phyloP scores from a whole-genome alignment of 192 early-diverging fungal genomes.

The Coemansia sp. region DNA sequence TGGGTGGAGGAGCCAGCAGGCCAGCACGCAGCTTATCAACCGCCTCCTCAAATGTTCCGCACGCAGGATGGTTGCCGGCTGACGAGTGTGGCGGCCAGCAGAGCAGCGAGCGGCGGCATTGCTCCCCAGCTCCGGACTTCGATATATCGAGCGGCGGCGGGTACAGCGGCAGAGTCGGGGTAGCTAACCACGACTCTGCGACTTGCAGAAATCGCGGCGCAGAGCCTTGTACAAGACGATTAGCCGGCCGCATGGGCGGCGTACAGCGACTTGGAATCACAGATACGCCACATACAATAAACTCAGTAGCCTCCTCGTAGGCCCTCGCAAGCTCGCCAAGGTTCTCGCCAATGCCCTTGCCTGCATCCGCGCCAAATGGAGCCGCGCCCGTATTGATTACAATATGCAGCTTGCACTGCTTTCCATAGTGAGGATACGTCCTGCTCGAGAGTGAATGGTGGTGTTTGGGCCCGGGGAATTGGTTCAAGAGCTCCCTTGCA shows the following conservation, averaged over 20 bases:
- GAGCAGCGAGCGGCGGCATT: not conserved
- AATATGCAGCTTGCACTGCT: slow-evolving; percentile 21
- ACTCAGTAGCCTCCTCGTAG: slow-evolving; percentile 29
- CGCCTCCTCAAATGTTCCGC: slow-evolving; percentile 5
- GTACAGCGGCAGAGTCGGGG: slow-evolving; percentile 9
- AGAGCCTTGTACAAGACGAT: not conserved
- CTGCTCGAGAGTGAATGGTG: too few species aligned
- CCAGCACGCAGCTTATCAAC: not conserved
- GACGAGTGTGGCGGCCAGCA: too few species aligned
- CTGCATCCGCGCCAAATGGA: not conserved
- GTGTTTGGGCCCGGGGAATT: slow-evolving; percentile 11
- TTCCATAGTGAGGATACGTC: too few species aligned
- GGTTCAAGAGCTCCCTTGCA: slow-evolving; percentile 7
- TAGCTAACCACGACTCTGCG: not conserved
- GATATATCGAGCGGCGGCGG: not conserved
- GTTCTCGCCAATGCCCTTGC: not conserved
- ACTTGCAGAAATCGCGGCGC: slow-evolving; percentile 16
- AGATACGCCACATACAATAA: slow-evolving; percentile 24
- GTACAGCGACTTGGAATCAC: not conserved
- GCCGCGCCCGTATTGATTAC: slow-evolving; percentile 9
- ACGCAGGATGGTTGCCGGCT: not conserved
- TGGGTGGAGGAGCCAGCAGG: not conserved
- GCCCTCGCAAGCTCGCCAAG: not conserved
- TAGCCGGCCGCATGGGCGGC: not conserved
- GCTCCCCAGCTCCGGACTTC: too few species aligned